phyloP scores from a whole-genome alignment of 208 protist genomes.

The Trypanosoma brucei region DNA sequence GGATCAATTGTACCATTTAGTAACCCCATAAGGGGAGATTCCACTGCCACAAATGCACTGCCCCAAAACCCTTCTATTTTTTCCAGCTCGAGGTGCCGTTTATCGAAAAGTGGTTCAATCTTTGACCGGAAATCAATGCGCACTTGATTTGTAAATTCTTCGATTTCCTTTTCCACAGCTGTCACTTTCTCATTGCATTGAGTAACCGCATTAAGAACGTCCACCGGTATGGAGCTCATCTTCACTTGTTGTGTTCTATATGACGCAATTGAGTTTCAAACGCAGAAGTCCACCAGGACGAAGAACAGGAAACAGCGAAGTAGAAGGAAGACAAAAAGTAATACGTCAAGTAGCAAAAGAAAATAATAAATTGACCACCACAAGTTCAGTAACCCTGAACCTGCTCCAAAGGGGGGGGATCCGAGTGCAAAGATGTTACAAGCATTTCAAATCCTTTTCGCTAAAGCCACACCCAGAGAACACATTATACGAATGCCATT shows the following conservation, averaged over 20 bases:
- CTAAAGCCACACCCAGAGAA: conserved; percentile 59
- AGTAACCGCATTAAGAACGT: conserved; percentile 26
- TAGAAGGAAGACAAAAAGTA: too few species aligned
- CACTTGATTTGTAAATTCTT: conserved; percentile 24
- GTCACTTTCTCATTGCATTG: conserved; percentile 35
- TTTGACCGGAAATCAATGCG: conserved; percentile 36
- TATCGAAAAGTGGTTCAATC: conserved; percentile 53
- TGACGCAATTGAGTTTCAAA: conserved; percentile 1
- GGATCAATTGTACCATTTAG: conserved; percentile 78
- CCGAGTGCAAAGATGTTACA: not conserved
- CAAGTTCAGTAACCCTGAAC: too few species aligned
- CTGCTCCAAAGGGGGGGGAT: too few species aligned
- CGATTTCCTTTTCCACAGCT: conserved; percentile 30
- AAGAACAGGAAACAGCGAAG: conserved; percentile 1
- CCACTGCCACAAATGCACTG: conserved; percentile 31
- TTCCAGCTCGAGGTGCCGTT: conserved; percentile 45
- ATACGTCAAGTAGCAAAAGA: too few species aligned
- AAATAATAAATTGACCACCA: too few species aligned
- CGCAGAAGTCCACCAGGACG: not conserved
- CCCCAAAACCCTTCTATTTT: conserved; percentile 60
- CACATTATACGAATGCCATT: conserved; percentile 77
- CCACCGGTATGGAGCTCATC: conserved; percentile 19
- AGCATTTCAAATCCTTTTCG: conserved; percentile 48
- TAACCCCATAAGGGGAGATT: conserved; percentile 35
- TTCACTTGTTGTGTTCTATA: conserved; percentile 1